Conservation (phyloP, 2,329 filamentous ascomycete genomes). For the Trichophaea hybrida region DNA sequence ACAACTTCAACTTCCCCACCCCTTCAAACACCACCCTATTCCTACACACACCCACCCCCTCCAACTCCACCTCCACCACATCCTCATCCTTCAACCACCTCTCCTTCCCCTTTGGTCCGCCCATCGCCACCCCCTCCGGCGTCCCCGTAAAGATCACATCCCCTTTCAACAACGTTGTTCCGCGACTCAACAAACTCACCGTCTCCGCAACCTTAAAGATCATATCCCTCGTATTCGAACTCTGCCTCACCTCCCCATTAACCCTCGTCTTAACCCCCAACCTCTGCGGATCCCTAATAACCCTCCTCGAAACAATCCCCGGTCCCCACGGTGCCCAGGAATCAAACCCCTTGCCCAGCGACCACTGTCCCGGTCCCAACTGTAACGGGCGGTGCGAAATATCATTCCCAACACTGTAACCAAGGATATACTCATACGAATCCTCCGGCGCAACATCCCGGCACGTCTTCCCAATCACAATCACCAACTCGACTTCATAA, state of each 20-base stretch:
- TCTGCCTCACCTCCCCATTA: constrained; percentile 46
- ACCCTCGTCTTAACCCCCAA: constrained; percentile 43
- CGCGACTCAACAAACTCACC: constrained; percentile 46
- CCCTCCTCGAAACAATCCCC: constrained; percentile 46
- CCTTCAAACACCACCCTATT: constrained; percentile 31
- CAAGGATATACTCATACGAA: constrained; percentile 58
- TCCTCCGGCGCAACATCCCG: constrained; percentile 48
- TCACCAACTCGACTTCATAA: constrained; percentile 68
- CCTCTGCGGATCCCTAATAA: constrained; percentile 45
- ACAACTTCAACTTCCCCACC: constrained; percentile 10
- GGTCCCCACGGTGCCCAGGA: constrained; percentile 62
- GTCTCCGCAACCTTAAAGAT: constrained; percentile 48
- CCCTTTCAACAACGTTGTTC: constrained; percentile 48
- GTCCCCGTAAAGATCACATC: constrained; percentile 55
- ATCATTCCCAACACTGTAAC: constrained; percentile 63
- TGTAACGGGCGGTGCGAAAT: constrained; percentile 71
- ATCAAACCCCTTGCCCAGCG: constrained; percentile 59
- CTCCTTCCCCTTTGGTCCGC: constrained; percentile 36
- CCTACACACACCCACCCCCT: constrained; percentile 45
- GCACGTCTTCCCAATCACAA: constrained; percentile 55
- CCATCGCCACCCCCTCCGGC: constrained; percentile 58
- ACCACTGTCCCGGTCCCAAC: constrained; percentile 55
- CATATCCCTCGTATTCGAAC: constrained; percentile 37
- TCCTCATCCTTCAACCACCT: constrained; percentile 58
- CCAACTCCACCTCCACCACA: constrained; percentile 52